These are phyloP conservation scores for Tulasnella sp. DNA, from an alignment of 768 basidiomycete genomes.

Conservation along the genomic window DNA sequence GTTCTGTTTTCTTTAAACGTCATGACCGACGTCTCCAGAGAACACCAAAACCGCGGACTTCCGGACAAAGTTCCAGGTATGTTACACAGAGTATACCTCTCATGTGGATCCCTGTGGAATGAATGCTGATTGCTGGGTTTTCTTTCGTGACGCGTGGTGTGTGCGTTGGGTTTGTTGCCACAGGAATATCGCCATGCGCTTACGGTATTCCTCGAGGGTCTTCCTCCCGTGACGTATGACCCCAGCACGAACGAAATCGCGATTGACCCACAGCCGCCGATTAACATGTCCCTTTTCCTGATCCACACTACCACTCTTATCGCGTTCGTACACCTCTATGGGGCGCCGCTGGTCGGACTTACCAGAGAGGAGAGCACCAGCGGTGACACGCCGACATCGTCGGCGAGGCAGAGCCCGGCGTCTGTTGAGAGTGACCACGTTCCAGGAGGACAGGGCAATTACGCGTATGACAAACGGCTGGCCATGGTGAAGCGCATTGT, in stretches of 20 bases:
- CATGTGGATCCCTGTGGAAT: not conserved
- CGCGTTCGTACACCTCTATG: conserved; percentile 9
- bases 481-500: conserved; percentile 5
- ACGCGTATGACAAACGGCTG: conserved; percentile 6
- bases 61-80: conserved; percentile 3
- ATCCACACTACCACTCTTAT: conserved; percentile 2
- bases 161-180: no score
- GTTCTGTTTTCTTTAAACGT: not conserved
- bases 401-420: not conserved
- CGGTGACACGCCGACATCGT: not conserved
- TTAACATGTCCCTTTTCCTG: conserved; percentile 3
- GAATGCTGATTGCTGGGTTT: not conserved
- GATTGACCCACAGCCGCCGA: not conserved
- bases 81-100: not conserved
- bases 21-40: no score
- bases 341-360: no score
- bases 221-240: not conserved
- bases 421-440: not conserved
- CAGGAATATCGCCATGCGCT: conserved; percentile 8
- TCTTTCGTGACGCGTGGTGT: no score
- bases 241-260: not conserved
- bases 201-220: not conserved
- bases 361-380: no score
- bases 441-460: not conserved
- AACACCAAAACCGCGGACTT: conserved; percentile 5